Evolutionary conservation across 495 filamentous ascomycete species (phyloP).

Genomic region (Tuber borchii): DNA sequence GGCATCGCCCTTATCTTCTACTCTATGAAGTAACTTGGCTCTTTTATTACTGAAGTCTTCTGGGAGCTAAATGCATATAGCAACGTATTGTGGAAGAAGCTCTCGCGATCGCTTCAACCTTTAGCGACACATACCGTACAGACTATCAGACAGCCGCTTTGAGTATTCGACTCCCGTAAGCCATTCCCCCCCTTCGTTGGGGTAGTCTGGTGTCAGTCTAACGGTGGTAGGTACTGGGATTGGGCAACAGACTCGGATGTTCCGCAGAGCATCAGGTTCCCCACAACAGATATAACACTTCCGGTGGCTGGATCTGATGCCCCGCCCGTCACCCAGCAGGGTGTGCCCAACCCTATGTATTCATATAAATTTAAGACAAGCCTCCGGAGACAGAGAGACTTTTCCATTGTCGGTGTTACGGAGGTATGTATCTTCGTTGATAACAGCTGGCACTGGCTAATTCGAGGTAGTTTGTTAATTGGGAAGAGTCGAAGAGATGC

Average conservation of each 20-base stretch:
- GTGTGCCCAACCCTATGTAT: slow-evolving; percentile 10
- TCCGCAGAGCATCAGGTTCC: slow-evolving; percentile 1
- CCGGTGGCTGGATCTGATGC: background rate
- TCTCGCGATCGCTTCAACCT: background rate
- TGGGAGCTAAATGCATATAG: background rate
- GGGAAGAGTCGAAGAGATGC: slow-evolving; percentile 12
- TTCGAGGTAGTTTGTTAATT: background rate
- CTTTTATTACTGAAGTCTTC: background rate
- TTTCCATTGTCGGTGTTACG: background rate
- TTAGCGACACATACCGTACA: background rate
- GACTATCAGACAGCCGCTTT: slow-evolving; percentile 4
- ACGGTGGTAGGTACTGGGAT: slow-evolving; percentile 15
- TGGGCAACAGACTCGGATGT: slow-evolving; percentile 14
- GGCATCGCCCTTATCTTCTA: slow-evolving; percentile 19
- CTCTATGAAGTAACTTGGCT: slow-evolving; percentile 12
- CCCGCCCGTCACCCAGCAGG: background rate
- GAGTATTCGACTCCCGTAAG: slow-evolving; percentile 15
- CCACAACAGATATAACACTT: slow-evolving; percentile 5
- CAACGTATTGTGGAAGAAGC: slow-evolving; percentile 19
- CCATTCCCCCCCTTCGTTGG: background rate
- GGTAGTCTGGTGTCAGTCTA: background rate
- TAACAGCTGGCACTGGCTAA: background rate
- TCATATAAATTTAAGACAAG: slow-evolving; percentile 11
- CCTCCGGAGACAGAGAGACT: slow-evolving; percentile 1
- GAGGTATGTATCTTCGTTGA: background rate